These are phyloP conservation scores for Pseudozyma hubeiensis DNA, from an alignment of 1,284 basidiomycete genomes.

Conservation along the genomic window DNA sequence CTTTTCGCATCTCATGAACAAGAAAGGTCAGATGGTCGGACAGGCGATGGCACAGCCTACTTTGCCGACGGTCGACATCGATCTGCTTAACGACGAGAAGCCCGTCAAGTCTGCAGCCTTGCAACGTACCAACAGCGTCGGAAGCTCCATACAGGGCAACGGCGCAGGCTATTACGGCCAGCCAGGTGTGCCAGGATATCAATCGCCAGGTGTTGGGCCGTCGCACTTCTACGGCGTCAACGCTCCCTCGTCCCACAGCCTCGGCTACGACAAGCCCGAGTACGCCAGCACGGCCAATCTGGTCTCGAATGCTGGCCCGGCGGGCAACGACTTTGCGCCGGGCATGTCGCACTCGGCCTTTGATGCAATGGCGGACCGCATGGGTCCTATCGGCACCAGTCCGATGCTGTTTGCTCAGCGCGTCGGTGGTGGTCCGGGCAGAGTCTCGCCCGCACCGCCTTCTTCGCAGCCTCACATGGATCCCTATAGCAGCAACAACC, in stretches of 20 bases:
- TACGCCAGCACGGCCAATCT: slow-evolving; percentile 56
- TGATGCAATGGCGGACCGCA: slow-evolving; percentile 39
- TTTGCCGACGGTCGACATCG: slow-evolving; percentile 87
- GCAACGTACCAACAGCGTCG: slow-evolving; percentile 40
- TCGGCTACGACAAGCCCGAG: slow-evolving; percentile 39
- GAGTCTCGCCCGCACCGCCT: slow-evolving; percentile 20
- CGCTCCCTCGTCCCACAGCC: slow-evolving; percentile 26
- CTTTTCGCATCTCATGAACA: slow-evolving; percentile 90
- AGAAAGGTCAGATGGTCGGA: slow-evolving; percentile 84
- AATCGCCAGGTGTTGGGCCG: slow-evolving; percentile 32
- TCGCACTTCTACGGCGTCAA: slow-evolving; percentile 42
- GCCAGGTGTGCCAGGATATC: slow-evolving; percentile 13
- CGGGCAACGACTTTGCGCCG: slow-evolving; percentile 24
- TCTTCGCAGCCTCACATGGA: not conserved
- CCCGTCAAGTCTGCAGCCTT: slow-evolving; percentile 13
- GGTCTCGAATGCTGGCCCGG: slow-evolving; percentile 51
- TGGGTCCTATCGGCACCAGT: slow-evolving; percentile 60
- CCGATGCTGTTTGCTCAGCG: slow-evolving; percentile 56
- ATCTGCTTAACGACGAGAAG: slow-evolving; percentile 79
- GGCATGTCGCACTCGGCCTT: slow-evolving; percentile 31
- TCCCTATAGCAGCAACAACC: slow-evolving; percentile 19
- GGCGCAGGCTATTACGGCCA: slow-evolving; percentile 31
- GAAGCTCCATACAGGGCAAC: slow-evolving; percentile 41
- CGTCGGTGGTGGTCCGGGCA: slow-evolving; percentile 20
- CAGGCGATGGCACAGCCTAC: slow-evolving; percentile 94